phyloP scores from a whole-genome alignment of 306 rosid species.

The Castanopsis chinensis region DNA sequence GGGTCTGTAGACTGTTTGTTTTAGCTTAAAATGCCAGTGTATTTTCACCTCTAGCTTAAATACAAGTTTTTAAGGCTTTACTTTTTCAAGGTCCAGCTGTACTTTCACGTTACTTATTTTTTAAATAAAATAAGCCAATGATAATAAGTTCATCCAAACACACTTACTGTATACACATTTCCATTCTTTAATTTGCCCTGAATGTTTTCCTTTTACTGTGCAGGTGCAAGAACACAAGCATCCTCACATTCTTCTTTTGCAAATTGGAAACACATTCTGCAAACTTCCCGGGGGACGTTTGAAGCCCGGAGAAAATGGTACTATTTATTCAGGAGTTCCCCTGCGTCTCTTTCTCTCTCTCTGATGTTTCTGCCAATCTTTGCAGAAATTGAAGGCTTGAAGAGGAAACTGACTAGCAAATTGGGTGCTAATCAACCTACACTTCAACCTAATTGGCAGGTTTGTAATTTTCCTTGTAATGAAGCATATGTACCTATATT shows the following conservation, averaged over 20 bases:
- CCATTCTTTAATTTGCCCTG: no score
- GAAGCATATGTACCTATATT: no score
- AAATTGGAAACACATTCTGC: conserved; percentile 97
- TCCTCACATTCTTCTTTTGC: conserved; percentile 96
- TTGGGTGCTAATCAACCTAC: conserved; percentile 80
- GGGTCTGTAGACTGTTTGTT: no score
- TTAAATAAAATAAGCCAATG: no score
- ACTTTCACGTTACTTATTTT: no score
- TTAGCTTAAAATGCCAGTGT: no score
- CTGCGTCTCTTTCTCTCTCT: neutral
- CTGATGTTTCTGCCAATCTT: neutral
- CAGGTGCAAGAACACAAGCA: conserved; percentile 99
- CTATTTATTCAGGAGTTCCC: neutral
- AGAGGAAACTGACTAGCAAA: conserved; percentile 94
- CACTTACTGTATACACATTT: no score
- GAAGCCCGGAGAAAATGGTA: conserved; percentile 99
- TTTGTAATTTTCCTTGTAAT: conserved; percentile 13
- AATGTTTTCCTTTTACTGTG: neutral
- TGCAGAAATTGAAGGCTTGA: conserved; percentile 87
- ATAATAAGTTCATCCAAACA: no score
- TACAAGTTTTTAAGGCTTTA: no score
- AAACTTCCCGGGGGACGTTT: conserved; percentile 99
- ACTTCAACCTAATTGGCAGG: conserved; percentile 96
- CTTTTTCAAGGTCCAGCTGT: no score
- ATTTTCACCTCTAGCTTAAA: no score